Base-by-base conservation (phyloP, 768 basidiomycete species). In the Mycena olivaceomarginata region DNA sequence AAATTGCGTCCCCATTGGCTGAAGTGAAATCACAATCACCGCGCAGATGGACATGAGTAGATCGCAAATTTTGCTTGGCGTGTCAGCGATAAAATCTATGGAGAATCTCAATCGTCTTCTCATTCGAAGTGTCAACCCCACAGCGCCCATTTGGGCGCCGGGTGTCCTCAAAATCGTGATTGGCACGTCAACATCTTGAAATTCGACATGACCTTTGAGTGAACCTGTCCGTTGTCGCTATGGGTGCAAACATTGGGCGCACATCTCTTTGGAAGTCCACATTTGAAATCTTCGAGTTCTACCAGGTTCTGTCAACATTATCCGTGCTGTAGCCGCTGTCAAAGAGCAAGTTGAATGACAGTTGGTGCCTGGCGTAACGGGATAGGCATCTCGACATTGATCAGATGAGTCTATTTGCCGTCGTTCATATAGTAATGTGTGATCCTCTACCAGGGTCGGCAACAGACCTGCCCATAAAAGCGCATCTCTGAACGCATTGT, bases 301-400 rank as follows among this genome's bases (percentile, higher is more conserved):
- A 18, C 48, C 18, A 51, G 48, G 13, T 51, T 51, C 48, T 51
- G 48, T 51, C 48, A 51, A 51, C 48, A 15, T 51, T 7, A 18
- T 51, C 48, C 48, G 48, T 6, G 48, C 4, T 51, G 48, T 18
- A 51, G 48, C 48, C 48, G 48, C 20, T 51, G 18, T 51, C 48
- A 20, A 51, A 51, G 48, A 51, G 48, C 18, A 51, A 15, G 48
- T 16, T 51, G 48, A 51, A 51, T 18, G 48, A 51, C 48, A 51
- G 48, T 51, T 15, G 48, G 48, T 15, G 48, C 16, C 48, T 51
- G 48, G 48, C 48, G 18, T 51, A 51, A 45, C 16, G 4, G 10
- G 48, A 51, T 51, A 51, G 48, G 48, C 48, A 16, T 51, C 53
- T 59, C 57, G 25, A 59, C 11, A 59, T 59, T 59, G 57, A 59